Evolutionary conservation across 345 rosid species (phyloP).

Genomic region (Isatis tinctoria): DNA sequence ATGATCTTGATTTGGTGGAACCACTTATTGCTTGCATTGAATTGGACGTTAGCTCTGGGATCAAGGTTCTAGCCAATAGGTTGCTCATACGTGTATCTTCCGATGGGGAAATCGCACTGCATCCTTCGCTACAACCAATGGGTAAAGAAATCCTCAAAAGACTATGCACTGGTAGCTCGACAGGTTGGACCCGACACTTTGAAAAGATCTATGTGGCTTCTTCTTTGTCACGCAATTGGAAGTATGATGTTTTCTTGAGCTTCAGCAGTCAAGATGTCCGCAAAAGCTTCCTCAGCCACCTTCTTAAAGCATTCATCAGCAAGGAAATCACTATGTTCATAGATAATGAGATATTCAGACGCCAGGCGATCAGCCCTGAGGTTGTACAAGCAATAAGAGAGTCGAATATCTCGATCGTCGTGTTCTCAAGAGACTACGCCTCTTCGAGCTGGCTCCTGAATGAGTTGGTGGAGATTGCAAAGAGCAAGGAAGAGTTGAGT

Average conservation of each 20-base stretch:
- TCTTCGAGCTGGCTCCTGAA: background rate
- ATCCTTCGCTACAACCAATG: background rate
- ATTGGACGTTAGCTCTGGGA: background rate
- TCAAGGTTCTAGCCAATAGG: background rate
- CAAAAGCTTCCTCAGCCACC: background rate
- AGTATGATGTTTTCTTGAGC: background rate
- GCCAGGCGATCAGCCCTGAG: background rate
- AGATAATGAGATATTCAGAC: background rate
- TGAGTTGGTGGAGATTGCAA: background rate
- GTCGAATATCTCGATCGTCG: background rate
- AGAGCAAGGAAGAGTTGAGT: background rate
- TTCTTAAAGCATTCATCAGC: background rate
- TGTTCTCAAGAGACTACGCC: background rate
- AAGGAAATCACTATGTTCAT: background rate
- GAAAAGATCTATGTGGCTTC: background rate
- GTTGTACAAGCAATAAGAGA: background rate
- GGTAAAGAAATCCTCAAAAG: background rate
- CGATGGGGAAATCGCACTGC: background rate
- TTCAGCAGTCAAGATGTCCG: background rate
- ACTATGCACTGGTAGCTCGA: background rate
- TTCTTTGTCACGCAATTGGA: background rate
- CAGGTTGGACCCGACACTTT: background rate
- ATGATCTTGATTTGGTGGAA: background rate
- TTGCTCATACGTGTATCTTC: conserved; percentile 1
- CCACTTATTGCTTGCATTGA: background rate